Percentiles rank a stretch among this genome's conserved stretches.
phyloP scores from a whole-genome alignment of 495 filamentous ascomycete genomes.

The Penicillium odoratum region DNA sequence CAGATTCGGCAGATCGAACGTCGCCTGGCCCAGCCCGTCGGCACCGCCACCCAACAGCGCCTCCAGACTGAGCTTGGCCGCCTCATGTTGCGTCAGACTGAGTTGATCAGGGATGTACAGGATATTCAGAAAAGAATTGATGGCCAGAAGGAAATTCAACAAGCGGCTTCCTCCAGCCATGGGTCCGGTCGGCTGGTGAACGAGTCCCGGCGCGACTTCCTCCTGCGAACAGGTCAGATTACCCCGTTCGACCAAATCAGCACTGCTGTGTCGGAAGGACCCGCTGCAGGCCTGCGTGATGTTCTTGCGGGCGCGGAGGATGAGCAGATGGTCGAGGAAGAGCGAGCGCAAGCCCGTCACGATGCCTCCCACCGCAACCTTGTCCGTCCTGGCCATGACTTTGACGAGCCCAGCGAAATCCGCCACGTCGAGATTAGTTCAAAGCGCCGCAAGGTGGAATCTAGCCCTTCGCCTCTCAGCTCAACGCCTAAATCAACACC shows the following conservation, averaged over 20 bases:
- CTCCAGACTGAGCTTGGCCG: slow-evolving; percentile 62
- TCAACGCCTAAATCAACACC: background rate
- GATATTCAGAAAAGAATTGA: slow-evolving; percentile 81
- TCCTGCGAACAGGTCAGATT: slow-evolving; percentile 95
- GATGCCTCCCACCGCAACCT: slow-evolving; percentile 72
- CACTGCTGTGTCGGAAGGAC: slow-evolving; percentile 50
- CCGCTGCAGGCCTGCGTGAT: slow-evolving; percentile 63
- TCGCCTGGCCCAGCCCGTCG: slow-evolving; percentile 49
- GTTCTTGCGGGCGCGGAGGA: slow-evolving; percentile 78
- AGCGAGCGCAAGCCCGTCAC: slow-evolving; percentile 42
- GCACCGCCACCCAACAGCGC: slow-evolving; percentile 47
- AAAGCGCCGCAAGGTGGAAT: slow-evolving; percentile 44
- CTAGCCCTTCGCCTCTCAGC: slow-evolving; percentile 6
- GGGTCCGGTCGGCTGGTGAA: slow-evolving; percentile 63
- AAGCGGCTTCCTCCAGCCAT: slow-evolving; percentile 35
- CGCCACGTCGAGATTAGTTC: slow-evolving; percentile 18
- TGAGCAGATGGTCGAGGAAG: slow-evolving; percentile 57
- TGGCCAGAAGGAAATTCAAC: slow-evolving; percentile 58
- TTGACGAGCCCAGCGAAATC: slow-evolving; percentile 41
- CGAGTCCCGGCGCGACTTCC: slow-evolving; percentile 82
- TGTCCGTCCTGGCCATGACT: slow-evolving; percentile 74
- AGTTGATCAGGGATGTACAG: slow-evolving; percentile 64
- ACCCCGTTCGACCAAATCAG: slow-evolving; percentile 84
- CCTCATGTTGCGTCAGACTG: slow-evolving; percentile 59
- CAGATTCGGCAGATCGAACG: slow-evolving; percentile 52